A percentile compares a stretch with the other conserved stretches of the same genome.
Evolutionary conservation across 768 basidiomycete species (phyloP).

Genomic region (Serendipita sp.): DNA sequence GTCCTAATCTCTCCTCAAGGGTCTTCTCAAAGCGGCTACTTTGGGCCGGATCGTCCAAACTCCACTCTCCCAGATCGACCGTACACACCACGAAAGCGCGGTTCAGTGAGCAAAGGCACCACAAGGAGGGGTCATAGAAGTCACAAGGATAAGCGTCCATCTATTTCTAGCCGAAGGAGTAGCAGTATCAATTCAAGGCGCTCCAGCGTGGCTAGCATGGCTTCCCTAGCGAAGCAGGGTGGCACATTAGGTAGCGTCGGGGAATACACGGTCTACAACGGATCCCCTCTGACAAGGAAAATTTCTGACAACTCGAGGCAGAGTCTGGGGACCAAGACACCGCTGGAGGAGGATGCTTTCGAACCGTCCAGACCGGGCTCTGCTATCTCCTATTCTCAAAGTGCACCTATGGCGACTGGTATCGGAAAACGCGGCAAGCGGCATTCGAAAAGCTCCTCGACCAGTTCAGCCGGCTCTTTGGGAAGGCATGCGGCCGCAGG

Average conservation of each 20-base stretch:
- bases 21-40: neutral
- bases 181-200: constrained; percentile 83
- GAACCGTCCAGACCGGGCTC: neutral
- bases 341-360: neutral
- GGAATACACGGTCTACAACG: constrained; percentile 1
- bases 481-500: neutral
- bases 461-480: neutral
- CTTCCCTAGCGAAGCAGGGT: neutral
- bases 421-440: constrained; percentile 1
- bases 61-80: constrained; percentile 16
- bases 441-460: constrained; percentile 5
- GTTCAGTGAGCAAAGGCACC: constrained; percentile 12
- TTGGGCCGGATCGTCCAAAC: constrained; percentile 12
- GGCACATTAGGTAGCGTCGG: constrained; percentile 1
- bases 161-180: constrained; percentile 69
- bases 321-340: constrained; percentile 1
- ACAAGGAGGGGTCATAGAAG: constrained; percentile 20
- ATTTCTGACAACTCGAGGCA: neutral
- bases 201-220: constrained; percentile 35
- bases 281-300: neutral
- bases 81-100: constrained; percentile 11
- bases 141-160: constrained; percentile 42
- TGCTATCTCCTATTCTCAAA: neutral
- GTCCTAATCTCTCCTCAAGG: neutral
- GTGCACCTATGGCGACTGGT: neutral